Base-by-base conservation (phyloP, 2,329 filamentous ascomycete species). In the Nemania sp. region DNA sequence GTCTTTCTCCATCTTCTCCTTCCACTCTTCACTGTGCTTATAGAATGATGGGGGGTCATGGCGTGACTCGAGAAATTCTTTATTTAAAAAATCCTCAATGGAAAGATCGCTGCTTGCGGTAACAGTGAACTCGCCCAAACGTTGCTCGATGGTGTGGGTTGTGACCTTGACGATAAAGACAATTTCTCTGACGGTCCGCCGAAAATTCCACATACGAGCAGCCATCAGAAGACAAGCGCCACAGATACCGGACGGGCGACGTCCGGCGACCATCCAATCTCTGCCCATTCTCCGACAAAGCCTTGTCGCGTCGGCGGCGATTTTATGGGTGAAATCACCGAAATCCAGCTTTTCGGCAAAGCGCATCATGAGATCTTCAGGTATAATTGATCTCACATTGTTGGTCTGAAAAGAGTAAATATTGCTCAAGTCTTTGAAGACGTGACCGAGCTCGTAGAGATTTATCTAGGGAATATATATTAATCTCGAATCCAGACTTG, bases 91-190 rank as follows among this genome's bases (percentile, higher is more conserved):
- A 74, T 98, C 91, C 69, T 94, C 91, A 22, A 99, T 92, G 0
- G 93, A 96, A 80, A 98, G 87, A 58, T 89, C 88, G 72, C 93
- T 93, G 68, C 92, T 94, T 70, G 93, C 92, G 0, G 95, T 97
- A 35, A 90, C 87, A 71, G 93, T 93, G 81, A 98, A 99, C 77
- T 99, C 96, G 72, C 94, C 90, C 10, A 99, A 83, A 69, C 96
- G 93, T 78, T 95, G 93, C 76, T 94, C 92, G 68, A 99, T 93
- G 7, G 96, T 99, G 69, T 93, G 88, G 72, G 97, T 97, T 49
- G 94, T 97, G 58, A 98, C 94, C 78, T 98, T 98, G 78, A 98
- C 95, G 43, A 98, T 93, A 78, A 97, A 98, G n/a, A 98, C 95
- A 8, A 99, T 92, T 80, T 99, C 96, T 32, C 94, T 89, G 13